Base-by-base conservation (phyloP, 2,329 filamentous ascomycete genomes). In the Colletotrichum graminicola region DNA sequence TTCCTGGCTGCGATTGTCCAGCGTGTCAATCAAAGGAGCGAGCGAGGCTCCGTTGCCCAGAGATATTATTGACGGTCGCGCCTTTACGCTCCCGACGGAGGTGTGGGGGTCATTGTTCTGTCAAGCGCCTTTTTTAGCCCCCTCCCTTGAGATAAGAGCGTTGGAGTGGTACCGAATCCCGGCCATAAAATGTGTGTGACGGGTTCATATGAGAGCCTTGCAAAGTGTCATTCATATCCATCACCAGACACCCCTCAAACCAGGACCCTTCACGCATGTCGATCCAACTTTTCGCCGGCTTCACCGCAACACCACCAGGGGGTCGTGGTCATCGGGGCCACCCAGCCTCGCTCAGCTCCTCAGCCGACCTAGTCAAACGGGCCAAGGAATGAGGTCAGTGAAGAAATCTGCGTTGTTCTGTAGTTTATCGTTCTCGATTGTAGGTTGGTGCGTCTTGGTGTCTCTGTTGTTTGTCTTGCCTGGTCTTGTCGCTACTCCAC, bases 191-290 rank as follows among this genome's bases (percentile, higher is more conserved):
- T 45, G n/a, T 26, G 55, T 49, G 39, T 45, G 47, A 54, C 21
- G 47, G 26, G 8, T 47, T 43, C 57, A 21, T 36, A 36, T 36
- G 34, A 56, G 54, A 49, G 45, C 36, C 29, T 49, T 23, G 51
- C 18, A 39, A 29, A 57, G 43, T 29, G 56, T 29, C 29, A 62
- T 26, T 29, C 43, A 52, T 52, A n/a, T 43, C n/a, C 59, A 66
- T 71, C 71, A 67, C 59, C 67, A 73, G 71, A 67, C 71, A 71
- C 55, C 56, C 65, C 32, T n/a, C 45, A 51, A 54, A 12, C 29
- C 51, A 61, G 54, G 62, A 69, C 57, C 65, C 61, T 72, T 66
- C 62, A 57, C 68, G 64, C 65, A 72, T 72, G 55, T 66, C 49
- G 34, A 63, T 52, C 57, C 57, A 57, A n/a, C 45, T 54, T 34